Conservation (phyloP, 768 basidiomycete genomes). For the Agrocybe pediades region DNA sequence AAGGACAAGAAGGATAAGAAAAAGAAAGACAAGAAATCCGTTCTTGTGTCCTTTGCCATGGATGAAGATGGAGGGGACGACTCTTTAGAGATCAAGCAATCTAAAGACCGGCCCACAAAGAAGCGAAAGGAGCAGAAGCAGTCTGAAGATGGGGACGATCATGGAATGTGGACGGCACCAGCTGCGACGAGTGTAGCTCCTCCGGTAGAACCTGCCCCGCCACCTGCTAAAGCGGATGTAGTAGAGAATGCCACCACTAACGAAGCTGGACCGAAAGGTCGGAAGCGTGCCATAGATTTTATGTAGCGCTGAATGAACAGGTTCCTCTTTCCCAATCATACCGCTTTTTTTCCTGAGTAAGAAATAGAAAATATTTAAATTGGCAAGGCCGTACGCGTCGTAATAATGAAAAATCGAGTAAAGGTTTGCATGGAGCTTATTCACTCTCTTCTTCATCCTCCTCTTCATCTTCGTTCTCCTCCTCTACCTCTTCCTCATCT, state of each 20-base stretch:
- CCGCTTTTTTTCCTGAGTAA: too few species aligned
- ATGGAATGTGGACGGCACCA: slow-evolving; percentile 72
- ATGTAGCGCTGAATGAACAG: slow-evolving; percentile 42
- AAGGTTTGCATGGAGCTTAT: slow-evolving; percentile 7
- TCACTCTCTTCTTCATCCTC: slow-evolving; percentile 22
- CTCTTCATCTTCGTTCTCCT: slow-evolving; percentile 28
- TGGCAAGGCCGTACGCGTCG: too few species aligned
- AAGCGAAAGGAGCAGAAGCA: slow-evolving; percentile 47
- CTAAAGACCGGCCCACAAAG: slow-evolving; percentile 42
- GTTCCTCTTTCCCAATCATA: too few species aligned
- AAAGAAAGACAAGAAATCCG: slow-evolving; percentile 43
- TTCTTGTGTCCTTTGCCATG: slow-evolving; percentile 76
- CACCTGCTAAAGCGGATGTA: slow-evolving; percentile 14
- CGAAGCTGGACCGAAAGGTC: slow-evolving; percentile 35
- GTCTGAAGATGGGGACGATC: slow-evolving; percentile 34
- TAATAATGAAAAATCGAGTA: too few species aligned
- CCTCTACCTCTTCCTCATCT: slow-evolving; percentile 30
- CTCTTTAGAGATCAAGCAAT: slow-evolving; percentile 26
- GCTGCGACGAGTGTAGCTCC: slow-evolving; percentile 37
- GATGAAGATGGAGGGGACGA: slow-evolving; percentile 60
- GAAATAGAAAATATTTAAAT: too few species aligned
- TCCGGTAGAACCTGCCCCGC: slow-evolving; percentile 17
- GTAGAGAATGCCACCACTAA: slow-evolving; percentile 23
- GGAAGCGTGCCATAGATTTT: slow-evolving; percentile 78
- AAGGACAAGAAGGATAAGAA: slow-evolving; percentile 55